These are phyloP conservation scores for Mycena amicta DNA, from an alignment of 768 basidiomycete genomes.

Conservation along the genomic window DNA sequence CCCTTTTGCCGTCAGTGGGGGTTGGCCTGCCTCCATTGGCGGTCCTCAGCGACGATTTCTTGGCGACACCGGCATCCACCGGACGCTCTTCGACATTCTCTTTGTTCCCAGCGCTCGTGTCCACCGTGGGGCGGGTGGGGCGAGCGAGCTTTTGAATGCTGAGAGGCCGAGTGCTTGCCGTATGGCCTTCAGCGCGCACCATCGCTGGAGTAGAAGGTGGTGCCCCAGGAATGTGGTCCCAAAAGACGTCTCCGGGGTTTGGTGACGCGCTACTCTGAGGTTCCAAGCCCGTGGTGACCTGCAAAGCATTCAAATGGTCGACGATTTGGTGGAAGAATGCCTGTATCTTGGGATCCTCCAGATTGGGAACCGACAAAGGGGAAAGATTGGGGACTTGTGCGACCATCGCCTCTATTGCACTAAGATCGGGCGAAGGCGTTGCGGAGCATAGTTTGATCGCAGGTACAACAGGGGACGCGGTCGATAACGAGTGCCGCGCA, in stretches of 20 bases:
- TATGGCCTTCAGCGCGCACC: slow-evolving; percentile 7
- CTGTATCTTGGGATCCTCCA: slow-evolving; percentile 77
- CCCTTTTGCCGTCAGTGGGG: slow-evolving; percentile 32
- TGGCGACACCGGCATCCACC: slow-evolving; percentile 27
- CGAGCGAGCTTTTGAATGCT: slow-evolving; percentile 43
- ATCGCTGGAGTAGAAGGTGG: slow-evolving; percentile 3
- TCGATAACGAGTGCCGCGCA: slow-evolving; percentile 30
- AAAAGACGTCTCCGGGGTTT: slow-evolving; percentile 13
- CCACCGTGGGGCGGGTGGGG: slow-evolving; percentile 26
- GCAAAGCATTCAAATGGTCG: slow-evolving; percentile 75
- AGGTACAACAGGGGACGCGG: slow-evolving; percentile 20
- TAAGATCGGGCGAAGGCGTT: slow-evolving; percentile 27
- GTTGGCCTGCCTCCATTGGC: slow-evolving; percentile 24
- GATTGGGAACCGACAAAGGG: slow-evolving; percentile 62
- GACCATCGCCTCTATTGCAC: slow-evolving; percentile 29
- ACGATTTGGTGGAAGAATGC: slow-evolving; percentile 86
- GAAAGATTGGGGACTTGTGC: slow-evolving; percentile 37
- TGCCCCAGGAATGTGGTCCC: slow-evolving; percentile 4
- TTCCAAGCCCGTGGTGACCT: too few species aligned
- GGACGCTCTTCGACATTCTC: slow-evolving; percentile 49
- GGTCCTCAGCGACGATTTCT: slow-evolving; percentile 51
- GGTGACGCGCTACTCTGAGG: too few species aligned
- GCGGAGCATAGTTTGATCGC: slow-evolving; percentile 20
- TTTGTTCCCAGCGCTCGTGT: slow-evolving; percentile 45
- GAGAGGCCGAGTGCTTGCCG: slow-evolving; percentile 43